Evolutionary conservation across 139 green algal species (phyloP).

Genomic region (Coccomyxa sp.): DNA sequence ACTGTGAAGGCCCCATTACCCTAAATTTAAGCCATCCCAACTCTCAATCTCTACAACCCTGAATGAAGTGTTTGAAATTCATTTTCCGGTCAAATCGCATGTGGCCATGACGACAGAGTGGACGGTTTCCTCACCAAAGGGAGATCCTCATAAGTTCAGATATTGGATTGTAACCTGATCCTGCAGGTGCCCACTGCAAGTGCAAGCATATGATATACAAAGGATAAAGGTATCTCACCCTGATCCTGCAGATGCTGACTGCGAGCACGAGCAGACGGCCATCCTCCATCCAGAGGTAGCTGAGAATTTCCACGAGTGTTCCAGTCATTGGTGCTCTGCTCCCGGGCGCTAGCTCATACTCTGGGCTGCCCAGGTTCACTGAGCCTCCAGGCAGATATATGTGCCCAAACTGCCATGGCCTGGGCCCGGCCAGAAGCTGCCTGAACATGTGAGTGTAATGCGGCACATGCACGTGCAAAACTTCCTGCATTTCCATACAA

Average conservation of each 20-base stretch:
- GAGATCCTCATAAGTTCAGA: neutral
- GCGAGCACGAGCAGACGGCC: constrained; percentile 48
- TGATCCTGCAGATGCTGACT: constrained; percentile 29
- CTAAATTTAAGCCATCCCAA: no score
- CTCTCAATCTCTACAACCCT: neutral
- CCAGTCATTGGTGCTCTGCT: constrained; percentile 20
- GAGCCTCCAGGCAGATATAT: constrained; percentile 36
- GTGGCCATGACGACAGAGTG: neutral
- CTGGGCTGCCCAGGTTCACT: constrained; percentile 25
- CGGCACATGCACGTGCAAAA: constrained; percentile 27
- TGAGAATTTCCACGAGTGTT: constrained; percentile 39
- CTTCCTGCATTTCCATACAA: neutral
- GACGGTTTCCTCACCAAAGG: no score
- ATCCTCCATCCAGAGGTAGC: constrained; percentile 34
- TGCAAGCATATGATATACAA: constrained; percentile 19
- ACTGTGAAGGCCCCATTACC: no score
- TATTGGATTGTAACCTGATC: constrained; percentile 20
- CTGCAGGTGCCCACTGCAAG: constrained; percentile 31
- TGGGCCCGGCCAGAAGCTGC: constrained; percentile 16
- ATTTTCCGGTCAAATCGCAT: neutral
- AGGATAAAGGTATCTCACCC: constrained; percentile 6
- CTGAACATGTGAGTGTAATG: constrained; percentile 42
- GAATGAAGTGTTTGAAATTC: neutral
- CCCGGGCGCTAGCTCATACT: constrained; percentile 16
- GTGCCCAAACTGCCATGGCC: constrained; percentile 43